phyloP scores from a whole-genome alignment of 2,329 filamentous ascomycete genomes.

The Penicillium brasilianum region DNA sequence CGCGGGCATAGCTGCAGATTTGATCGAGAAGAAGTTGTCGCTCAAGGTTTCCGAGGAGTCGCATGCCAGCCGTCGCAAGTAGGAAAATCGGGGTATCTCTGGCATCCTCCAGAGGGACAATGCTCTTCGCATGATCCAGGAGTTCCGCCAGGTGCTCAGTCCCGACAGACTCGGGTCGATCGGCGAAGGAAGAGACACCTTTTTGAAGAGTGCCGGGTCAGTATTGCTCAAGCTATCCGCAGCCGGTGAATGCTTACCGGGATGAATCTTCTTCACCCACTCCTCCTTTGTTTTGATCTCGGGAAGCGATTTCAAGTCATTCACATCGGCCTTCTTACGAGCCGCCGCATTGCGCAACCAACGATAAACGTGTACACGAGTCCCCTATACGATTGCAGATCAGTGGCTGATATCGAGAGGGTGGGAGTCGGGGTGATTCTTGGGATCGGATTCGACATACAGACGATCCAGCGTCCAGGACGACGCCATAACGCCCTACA shows the following conservation, averaged over 20 bases:
- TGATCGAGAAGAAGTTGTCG: conserved; percentile 73
- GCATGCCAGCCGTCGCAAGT: conserved; percentile 94
- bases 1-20: conserved; percentile 80
- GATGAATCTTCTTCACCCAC: conserved; percentile 93
- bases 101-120: conserved; percentile 77
- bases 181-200: conserved; percentile 85
- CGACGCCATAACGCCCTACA: conserved; percentile 79
- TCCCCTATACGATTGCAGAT: conserved; percentile 61
- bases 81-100: conserved; percentile 89
- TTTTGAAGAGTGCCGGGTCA: conserved; percentile 7
- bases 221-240: background rate
- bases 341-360: conserved; percentile 81
- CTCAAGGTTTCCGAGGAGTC: conserved; percentile 75
- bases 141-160: conserved; percentile 79
- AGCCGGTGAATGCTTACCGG: conserved; percentile 60
- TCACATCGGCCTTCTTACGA: conserved; percentile 62
- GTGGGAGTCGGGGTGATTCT: background rate
- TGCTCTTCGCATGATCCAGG: conserved; percentile 77
- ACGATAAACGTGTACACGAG: conserved; percentile 89
- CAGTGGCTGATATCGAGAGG: conserved; percentile 10
- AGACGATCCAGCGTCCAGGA: conserved; percentile 96
- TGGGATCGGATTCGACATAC: conserved; percentile 45
- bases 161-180: conserved; percentile 76
- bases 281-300: conserved; percentile 80
- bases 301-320: conserved; percentile 72